A percentile compares a stretch with the other conserved stretches of the same genome.
These are phyloP conservation scores for Vigna nakashimae DNA, from an alignment of 306 rosid species.

Conservation along the genomic window DNA sequence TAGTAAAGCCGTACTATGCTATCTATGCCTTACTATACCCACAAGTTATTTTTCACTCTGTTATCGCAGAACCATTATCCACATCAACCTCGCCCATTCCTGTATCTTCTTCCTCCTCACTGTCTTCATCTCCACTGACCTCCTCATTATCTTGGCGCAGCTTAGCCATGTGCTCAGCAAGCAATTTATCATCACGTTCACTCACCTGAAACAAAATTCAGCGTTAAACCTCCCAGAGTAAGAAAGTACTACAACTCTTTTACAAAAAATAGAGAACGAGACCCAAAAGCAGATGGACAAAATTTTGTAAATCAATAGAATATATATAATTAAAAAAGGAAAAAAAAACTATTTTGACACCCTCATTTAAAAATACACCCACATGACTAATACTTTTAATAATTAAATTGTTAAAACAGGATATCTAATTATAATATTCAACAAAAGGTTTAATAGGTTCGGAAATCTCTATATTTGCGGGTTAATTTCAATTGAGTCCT, in stretches of 20 bases:
- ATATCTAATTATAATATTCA: too few relatives aligned
- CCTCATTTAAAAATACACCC: too few relatives aligned
- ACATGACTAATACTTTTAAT: too few relatives aligned
- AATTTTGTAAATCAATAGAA: background rate
- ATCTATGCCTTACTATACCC: background rate
- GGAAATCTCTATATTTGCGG: too few relatives aligned
- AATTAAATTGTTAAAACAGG: too few relatives aligned
- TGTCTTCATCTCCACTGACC: conserved; percentile 78
- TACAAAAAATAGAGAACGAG: conserved; percentile 3
- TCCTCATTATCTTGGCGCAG: conserved; percentile 83
- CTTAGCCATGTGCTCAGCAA: conserved; percentile 86
- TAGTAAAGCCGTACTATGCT: conserved; percentile 24
- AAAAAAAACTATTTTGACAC: too few relatives aligned
- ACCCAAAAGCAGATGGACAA: conserved; percentile 33
- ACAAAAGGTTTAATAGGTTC: too few relatives aligned
- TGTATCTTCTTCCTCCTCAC: conserved; percentile 95
- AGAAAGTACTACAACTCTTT: background rate
- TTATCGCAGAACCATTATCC: conserved; percentile 65
- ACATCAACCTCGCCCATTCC: conserved; percentile 96
- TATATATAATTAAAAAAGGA: background rate
- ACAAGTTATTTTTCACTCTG: conserved; percentile 57
- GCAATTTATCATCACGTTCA: conserved; percentile 87
- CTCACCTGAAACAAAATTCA: conserved; percentile 72
- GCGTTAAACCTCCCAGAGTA: conserved; percentile 35
- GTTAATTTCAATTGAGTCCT: too few relatives aligned